Percentiles rank a stretch among this genome's conserved stretches.
Conservation (phyloP, 441 rosid genomes). For the Gossypium schwendimanii region DNA sequence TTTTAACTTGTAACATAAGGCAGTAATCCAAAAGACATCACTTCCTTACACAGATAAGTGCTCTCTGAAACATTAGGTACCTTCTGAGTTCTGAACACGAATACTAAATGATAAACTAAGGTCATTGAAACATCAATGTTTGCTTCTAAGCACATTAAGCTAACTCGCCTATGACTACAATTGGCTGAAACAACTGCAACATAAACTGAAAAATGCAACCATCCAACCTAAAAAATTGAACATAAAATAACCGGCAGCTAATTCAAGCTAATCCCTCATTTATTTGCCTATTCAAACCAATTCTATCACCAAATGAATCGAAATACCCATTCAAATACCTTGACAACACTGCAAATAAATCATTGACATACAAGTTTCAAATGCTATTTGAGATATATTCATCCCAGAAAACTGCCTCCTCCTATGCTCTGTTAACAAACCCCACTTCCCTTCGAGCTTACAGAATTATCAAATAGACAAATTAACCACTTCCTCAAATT, state of each 20-base stretch:
- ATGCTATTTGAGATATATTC: neutral
- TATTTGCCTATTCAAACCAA: neutral
- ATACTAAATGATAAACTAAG: neutral
- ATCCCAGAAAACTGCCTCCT: neutral
- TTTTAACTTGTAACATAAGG: neutral
- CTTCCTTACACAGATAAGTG: neutral
- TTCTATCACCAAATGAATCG: neutral
- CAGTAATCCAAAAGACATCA: neutral
- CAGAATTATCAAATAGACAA: neutral
- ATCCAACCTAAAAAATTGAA: neutral
- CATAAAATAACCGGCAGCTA: neutral
- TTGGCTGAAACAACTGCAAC: neutral
- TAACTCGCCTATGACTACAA: neutral
- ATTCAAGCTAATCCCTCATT: neutral
- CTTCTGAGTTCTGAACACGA: neutral
- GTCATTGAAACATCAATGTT: neutral
- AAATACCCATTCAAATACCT: neutral
- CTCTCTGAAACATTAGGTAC: slow-evolving; percentile 1
- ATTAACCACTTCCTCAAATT: neutral
- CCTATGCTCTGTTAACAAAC: neutral
- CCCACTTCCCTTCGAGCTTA: neutral
- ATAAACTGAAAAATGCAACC: neutral
- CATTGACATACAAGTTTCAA: neutral
- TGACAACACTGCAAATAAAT: neutral
- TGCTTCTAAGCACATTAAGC: neutral